Base-by-base conservation (phyloP, 2,329 filamentous ascomycete genomes). In the Sporothrix curviconia region DNA sequence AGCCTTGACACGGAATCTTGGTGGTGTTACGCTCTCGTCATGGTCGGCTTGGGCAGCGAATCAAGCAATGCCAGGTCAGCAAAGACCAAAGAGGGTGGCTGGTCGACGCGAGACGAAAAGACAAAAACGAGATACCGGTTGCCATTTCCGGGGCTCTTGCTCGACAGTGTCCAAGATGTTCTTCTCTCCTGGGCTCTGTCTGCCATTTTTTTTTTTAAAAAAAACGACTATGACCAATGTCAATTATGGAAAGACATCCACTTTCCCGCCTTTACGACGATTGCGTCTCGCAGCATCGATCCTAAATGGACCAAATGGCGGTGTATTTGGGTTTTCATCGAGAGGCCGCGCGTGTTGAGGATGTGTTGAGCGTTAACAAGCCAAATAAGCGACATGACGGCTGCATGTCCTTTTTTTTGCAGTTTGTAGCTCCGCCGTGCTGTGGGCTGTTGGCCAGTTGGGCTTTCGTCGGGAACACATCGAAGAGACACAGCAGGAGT, bases 31-130 rank as follows among this genome's bases (percentile, higher is more conserved):
- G n/a, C n/a, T n/a, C n/a, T n/a, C n/a, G n/a, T n/a, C n/a, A n/a
- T n/a, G n/a, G n/a, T n/a, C n/a, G n/a, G n/a, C n/a, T n/a, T 7
- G 11, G 24, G 6, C 25, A 19, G 17, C 57, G 47, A 56, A 56
- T 50, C 40, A 56, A 8, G 34, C 22, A n/a, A 17, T 56, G 57
- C 39, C 57, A 59, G 46, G 53, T 28, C 47, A 59, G 52, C 49
- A 57, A 28, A 43, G 44, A 55, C 36, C 25, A 50, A 55, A 36
- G 11, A 28, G 3, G 7, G n/a, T n/a, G n/a, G n/a, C n/a, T n/a
- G n/a, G n/a, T n/a, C n/a, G n/a, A n/a, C n/a, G n/a, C n/a, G n/a
- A n/a, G n/a, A n/a, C n/a, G 17, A 19, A 53, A 12, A 47, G 39
- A 46, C 12, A 34, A 12, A 37, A 9, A n/a, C 8, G 28, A 15